A percentile compares a stretch with the other conserved stretches of the same genome.
Conservation (phyloP, 495 filamentous ascomycete species). For the Penicillium pulvis region DNA sequence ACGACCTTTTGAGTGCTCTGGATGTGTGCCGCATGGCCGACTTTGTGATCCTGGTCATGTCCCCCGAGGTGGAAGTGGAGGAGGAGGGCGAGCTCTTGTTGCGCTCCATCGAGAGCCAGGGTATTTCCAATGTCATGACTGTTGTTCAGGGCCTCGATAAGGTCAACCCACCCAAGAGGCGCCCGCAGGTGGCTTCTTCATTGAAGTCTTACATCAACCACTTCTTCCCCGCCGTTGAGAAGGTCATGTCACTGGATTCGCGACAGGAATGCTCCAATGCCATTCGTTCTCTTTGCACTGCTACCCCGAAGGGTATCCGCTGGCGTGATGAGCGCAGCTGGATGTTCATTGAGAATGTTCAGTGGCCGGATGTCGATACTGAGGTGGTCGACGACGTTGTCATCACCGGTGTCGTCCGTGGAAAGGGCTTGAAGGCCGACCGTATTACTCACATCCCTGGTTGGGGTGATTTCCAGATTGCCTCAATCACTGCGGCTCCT, state of each 20-base stretch:
- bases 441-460: conserved; percentile 88
- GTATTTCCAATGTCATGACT: conserved; percentile 81
- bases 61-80: conserved; percentile 79
- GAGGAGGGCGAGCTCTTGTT: conserved; percentile 78
- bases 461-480: conserved; percentile 94
- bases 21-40: conserved; percentile 89
- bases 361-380: conserved; percentile 59
- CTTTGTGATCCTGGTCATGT: conserved; percentile 83
- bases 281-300: conserved; percentile 86
- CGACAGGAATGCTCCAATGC: conserved; percentile 87
- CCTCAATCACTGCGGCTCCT: conserved; percentile 76
- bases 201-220: conserved; percentile 89
- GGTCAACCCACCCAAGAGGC: conserved; percentile 75
- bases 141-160: conserved; percentile 77
- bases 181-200: conserved; percentile 71
- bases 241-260: conserved; percentile 81
- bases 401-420: conserved; percentile 85
- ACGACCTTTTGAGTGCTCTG: conserved; percentile 71
- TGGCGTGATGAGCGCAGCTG: conserved; percentile 96
- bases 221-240: conserved; percentile 88
- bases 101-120: conserved; percentile 86
- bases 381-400: conserved; percentile 58
- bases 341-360: conserved; percentile 84
- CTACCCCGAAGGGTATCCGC: conserved; percentile 83
- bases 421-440: conserved; percentile 84